Evolutionary conservation across 257 asterid species (phyloP).

Genomic region (Fraxinus cuspidata): DNA sequence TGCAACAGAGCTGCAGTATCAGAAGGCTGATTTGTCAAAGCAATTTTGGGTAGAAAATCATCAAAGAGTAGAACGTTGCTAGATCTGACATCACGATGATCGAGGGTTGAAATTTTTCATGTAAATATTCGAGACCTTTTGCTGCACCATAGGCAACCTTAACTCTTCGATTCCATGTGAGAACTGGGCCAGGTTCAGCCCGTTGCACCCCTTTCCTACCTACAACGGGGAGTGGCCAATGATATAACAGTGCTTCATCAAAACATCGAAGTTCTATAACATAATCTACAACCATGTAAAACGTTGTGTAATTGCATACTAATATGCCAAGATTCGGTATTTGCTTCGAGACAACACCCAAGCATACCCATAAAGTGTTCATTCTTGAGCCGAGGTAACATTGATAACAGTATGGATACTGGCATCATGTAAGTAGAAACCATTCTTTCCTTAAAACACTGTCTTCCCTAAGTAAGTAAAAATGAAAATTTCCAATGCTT

Average conservation of each 20-base stretch:
- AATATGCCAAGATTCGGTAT: slow-evolving; percentile 63
- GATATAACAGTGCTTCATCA: not conserved
- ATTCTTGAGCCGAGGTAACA: slow-evolving; percentile 73
- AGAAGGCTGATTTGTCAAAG: slow-evolving; percentile 80
- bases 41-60: slow-evolving; percentile 72
- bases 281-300: slow-evolving; percentile 56
- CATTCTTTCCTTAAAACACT: not conserved
- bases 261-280: not conserved
- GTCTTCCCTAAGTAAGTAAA: not conserved
- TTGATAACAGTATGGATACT: slow-evolving; percentile 54
- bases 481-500: not conserved
- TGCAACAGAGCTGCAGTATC: slow-evolving; percentile 96
- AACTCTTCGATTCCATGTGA: slow-evolving; percentile 84
- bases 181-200: slow-evolving; percentile 89
- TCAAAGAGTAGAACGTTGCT: slow-evolving; percentile 89
- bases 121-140: slow-evolving; percentile 77
- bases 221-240: slow-evolving; percentile 21
- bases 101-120: slow-evolving; percentile 86
- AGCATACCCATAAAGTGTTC: slow-evolving; percentile 70
- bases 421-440: not conserved
- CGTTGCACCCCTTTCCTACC: slow-evolving; percentile 95
- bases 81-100: slow-evolving; percentile 91
- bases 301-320: slow-evolving; percentile 83
- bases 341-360: slow-evolving; percentile 78
- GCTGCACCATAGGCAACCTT: slow-evolving; percentile 95